These are phyloP conservation scores for Plantago lanceolata DNA, from an alignment of 305 asterid genomes.

Conservation along the genomic window DNA sequence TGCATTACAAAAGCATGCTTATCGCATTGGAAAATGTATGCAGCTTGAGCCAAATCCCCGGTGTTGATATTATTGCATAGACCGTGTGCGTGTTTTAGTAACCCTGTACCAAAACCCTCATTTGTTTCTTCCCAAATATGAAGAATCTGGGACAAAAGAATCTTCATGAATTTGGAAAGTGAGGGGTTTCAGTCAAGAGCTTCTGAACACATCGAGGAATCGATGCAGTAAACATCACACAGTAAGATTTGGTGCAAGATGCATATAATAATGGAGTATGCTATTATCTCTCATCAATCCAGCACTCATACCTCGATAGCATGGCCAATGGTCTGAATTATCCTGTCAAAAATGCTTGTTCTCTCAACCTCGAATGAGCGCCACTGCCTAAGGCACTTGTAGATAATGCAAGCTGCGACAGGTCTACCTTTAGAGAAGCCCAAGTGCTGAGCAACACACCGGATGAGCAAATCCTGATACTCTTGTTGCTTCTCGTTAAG, in stretches of 20 bases:
- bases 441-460: conserved; percentile 91
- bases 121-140: too few species aligned
- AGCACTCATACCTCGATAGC: conserved; percentile 74
- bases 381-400: conserved; percentile 99
- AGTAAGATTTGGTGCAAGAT: neutral
- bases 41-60: too few species aligned
- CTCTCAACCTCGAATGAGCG: conserved; percentile 94
- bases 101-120: too few species aligned
- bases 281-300: neutral
- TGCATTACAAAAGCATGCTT: conserved; percentile 3
- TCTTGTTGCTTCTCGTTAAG: conserved; percentile 98
- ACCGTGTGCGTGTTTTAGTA: too few species aligned
- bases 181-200: neutral
- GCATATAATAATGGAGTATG: neutral
- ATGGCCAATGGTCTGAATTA: conserved; percentile 90
- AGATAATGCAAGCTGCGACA: conserved; percentile 93
- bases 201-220: neutral
- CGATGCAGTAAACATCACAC: neutral
- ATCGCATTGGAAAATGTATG: neutral
- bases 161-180: neutral
- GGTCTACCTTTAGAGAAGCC: conserved; percentile 95
- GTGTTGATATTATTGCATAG: too few species aligned
- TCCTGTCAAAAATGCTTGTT: conserved; percentile 91
- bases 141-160: neutral
- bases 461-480: conserved; percentile 96